Evolutionary conservation across 2,329 filamentous ascomycete species (phyloP), one percentile per base, ranked within the genome.

Genomic region (Pseudogymnoascus pannorum): DNA sequence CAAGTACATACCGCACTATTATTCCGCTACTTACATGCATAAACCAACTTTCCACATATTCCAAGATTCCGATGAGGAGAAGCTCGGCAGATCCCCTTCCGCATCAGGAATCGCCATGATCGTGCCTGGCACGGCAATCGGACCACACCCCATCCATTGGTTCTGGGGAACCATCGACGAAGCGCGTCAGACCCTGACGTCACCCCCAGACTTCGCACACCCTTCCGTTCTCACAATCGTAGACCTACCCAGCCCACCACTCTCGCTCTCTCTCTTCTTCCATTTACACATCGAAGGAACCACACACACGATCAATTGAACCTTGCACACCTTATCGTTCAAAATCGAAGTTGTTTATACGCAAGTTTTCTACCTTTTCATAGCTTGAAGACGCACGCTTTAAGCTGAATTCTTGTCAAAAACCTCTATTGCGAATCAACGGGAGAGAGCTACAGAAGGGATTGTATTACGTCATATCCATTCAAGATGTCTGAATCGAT

Each of bases 81-180:
- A 2, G n/a, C n/a, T n/a, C 3, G 42, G 42, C 42, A n/a, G 42
- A 48, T 48, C 42, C 42, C 42, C 42, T 48, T 48, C 42, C 42
- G 42, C 42, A 48, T 48, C 42, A 26, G 42, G 42, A 48, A 48
- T 26, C 42, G 12, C 42, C 6, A 11, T 48, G 42, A 48, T 48
- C 42, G 42, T 48, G 42, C 22, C 42, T 48, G 42, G 42, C 42
- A 48, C 42, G 42, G 42, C 22, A 48, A 48, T 48, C 42, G 42
- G 22, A 48, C 22, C 38, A 40, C 14, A 48, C 5, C 12, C 42
- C 42, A 12, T 7, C 38, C 4, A 48, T 26, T 48, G 42, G 42
- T 12, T 14, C 2, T 48, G 42, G 22, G 14, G 16, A 4, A 48
- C 42, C 22, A 48, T 22, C n/a, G n/a, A 48, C 8, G 8, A 5